phyloP scores from a whole-genome alignment of 148 eudicot species.

The Vaccinium darrowii region DNA sequence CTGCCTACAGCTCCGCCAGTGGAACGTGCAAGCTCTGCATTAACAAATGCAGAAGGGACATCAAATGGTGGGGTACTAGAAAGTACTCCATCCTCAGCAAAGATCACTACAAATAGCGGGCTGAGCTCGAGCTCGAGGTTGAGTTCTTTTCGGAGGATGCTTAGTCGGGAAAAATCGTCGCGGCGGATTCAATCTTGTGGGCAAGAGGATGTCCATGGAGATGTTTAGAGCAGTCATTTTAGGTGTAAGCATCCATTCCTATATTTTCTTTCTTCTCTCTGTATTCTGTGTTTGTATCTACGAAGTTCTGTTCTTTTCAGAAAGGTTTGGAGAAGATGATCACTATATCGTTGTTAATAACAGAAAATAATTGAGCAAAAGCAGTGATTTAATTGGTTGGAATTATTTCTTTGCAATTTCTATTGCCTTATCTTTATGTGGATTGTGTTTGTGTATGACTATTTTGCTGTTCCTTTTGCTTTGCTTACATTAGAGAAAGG shows the following conservation, averaged over 20 bases:
- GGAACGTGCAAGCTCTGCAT: constrained; percentile 9
- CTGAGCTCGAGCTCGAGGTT: constrained; percentile 38
- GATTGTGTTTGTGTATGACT: background rate
- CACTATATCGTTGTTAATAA: background rate
- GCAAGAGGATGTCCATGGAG: constrained; percentile 27
- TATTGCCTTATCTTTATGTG: background rate
- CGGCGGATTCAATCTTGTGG: constrained; percentile 28
- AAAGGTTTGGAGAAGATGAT: background rate
- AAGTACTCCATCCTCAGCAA: constrained; percentile 17
- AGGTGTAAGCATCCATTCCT: background rate
- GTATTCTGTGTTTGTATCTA: background rate
- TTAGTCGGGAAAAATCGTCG: constrained; percentile 49
- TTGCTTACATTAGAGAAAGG: background rate
- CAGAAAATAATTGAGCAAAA: background rate
- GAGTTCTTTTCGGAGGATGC: constrained; percentile 57
- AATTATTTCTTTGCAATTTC: background rate
- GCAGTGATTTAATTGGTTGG: background rate
- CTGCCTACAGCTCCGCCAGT: constrained; percentile 42
- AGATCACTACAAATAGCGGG: constrained; percentile 11
- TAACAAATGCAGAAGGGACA: constrained; percentile 22
- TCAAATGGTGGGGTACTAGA: constrained; percentile 7
- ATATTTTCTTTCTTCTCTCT: background rate
- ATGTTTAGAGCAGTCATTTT: constrained; percentile 41
- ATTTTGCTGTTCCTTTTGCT: background rate
- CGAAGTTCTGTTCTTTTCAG: background rate